phyloP scores from a whole-genome alignment of 371 early-diverging fungal genomes.

The Saksenaea oblongispora region DNA sequence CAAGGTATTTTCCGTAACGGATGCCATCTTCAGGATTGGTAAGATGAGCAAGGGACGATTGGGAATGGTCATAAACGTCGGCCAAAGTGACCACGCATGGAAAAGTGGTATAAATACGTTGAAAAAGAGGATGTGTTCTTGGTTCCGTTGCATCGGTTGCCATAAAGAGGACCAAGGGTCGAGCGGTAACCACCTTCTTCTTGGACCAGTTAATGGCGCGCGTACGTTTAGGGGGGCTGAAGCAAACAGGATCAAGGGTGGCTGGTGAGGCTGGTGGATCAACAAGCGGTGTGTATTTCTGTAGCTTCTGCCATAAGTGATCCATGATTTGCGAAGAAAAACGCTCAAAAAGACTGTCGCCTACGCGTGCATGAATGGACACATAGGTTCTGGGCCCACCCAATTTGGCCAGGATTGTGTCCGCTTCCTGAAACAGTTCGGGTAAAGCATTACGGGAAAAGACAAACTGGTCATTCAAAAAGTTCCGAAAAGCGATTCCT shows the following conservation, averaged over 20 bases:
- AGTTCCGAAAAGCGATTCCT: slow-evolving; percentile 27
- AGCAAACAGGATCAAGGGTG: slow-evolving; percentile 7
- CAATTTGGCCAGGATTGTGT: slow-evolving; percentile 46
- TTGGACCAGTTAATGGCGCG: slow-evolving; percentile 26
- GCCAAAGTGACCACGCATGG: slow-evolving; percentile 42
- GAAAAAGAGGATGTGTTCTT: slow-evolving; percentile 16
- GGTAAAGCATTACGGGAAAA: slow-evolving; percentile 32
- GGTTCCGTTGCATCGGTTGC: slow-evolving; percentile 44
- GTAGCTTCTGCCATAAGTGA: slow-evolving; percentile 27
- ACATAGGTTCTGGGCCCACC: slow-evolving; percentile 55
- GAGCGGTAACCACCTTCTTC: slow-evolving; percentile 15
- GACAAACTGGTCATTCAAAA: slow-evolving; percentile 29
- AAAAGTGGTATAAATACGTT: slow-evolving; percentile 23
- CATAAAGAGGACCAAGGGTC: slow-evolving; percentile 40
- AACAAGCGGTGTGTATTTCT: slow-evolving; percentile 30
- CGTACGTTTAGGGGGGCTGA: background rate
- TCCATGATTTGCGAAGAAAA: slow-evolving; percentile 33
- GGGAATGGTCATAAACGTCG: slow-evolving; percentile 32
- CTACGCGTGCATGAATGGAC: slow-evolving; percentile 52
- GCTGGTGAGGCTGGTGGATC: background rate
- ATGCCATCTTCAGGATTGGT: slow-evolving; percentile 38
- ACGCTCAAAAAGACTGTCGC: slow-evolving; percentile 55
- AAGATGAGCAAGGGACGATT: slow-evolving; percentile 28
- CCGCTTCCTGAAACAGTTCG: slow-evolving; percentile 40
- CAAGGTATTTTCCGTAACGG: slow-evolving; percentile 32